Conservation (phyloP, 139 green algal species). For the Chlamydomonas schloesseri region DNA sequence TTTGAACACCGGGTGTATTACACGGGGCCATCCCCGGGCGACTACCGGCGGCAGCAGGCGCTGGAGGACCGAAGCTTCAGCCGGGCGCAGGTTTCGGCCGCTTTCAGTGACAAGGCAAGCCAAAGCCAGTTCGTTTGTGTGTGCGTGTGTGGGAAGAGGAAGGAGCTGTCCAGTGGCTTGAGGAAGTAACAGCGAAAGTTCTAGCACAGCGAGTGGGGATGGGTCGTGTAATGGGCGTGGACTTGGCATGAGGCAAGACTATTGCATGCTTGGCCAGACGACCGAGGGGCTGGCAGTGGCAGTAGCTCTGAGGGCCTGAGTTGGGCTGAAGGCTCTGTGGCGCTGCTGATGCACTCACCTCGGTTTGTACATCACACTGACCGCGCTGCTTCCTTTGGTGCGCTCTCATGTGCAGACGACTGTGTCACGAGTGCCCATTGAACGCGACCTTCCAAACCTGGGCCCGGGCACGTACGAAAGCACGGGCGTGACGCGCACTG, state of each 20-base stretch:
- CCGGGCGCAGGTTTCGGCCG: background rate
- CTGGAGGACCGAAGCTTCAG: slow-evolving; percentile 26
- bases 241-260: background rate
- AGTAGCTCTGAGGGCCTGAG: background rate
- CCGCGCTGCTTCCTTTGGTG: too few relatives aligned
- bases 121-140: background rate
- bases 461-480: slow-evolving; percentile 18
- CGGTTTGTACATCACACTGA: too few relatives aligned
- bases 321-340: too few relatives aligned
- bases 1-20: slow-evolving; percentile 15
- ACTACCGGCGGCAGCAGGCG: background rate
- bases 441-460: background rate
- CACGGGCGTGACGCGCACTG: slow-evolving; percentile 8
- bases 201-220: too few relatives aligned
- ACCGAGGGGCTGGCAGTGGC: background rate
- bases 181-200: too few relatives aligned
- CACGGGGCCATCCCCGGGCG: slow-evolving; percentile 6
- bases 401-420: too few relatives aligned
- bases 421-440: background rate
- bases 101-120: slow-evolving; percentile 25
- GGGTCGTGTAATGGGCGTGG: too few relatives aligned
- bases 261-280: background rate
- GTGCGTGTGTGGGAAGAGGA: background rate
- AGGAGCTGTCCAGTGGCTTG: background rate
- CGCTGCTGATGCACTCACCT: too few relatives aligned